Percentiles rank a stretch among this genome's conserved stretches.
These are phyloP conservation scores for Phialophora expanda DNA, from an alignment of 2,329 filamentous ascomycete genomes.

Conservation along the genomic window DNA sequence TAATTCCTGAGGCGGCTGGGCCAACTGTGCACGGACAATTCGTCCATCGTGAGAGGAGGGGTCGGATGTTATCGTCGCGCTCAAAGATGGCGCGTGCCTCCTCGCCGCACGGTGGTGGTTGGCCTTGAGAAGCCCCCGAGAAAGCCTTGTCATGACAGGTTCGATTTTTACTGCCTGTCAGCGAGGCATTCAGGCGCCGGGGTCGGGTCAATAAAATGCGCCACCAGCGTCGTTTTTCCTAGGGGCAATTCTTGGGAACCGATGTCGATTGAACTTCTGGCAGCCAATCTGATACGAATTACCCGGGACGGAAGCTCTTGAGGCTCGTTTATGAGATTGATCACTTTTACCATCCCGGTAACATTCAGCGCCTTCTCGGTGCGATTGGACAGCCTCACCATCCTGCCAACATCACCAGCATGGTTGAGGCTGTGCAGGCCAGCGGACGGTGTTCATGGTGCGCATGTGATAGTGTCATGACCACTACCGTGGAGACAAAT, in stretches of 20 bases:
- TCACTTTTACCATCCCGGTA: not conserved
- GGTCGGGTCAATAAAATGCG: not conserved
- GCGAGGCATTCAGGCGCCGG: not conserved
- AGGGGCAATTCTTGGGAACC: not conserved
- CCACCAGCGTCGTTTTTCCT: not conserved
- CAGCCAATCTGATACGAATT: not conserved
- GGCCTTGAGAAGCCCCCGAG: not conserved
- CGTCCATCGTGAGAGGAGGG: not conserved
- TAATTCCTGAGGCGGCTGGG: not conserved
- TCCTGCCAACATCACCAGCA: not conserved
- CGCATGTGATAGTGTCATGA: not conserved
- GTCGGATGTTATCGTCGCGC: not conserved
- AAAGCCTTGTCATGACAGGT: not conserved
- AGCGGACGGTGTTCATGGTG: not conserved
- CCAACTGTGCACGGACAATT: not conserved
- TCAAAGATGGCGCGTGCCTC: not conserved
- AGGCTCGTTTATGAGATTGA: not conserved
- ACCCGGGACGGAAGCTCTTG: not conserved
- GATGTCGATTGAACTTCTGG: not conserved
- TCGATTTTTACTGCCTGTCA: not conserved
- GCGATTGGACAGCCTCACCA: not conserved
- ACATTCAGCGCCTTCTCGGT: not conserved
- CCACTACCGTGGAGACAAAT: not conserved
- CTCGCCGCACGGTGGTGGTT: not conserved
- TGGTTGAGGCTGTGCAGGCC: not conserved